phyloP scores from a whole-genome alignment of 2,329 filamentous ascomycete genomes.

The Xylariales sp. region DNA sequence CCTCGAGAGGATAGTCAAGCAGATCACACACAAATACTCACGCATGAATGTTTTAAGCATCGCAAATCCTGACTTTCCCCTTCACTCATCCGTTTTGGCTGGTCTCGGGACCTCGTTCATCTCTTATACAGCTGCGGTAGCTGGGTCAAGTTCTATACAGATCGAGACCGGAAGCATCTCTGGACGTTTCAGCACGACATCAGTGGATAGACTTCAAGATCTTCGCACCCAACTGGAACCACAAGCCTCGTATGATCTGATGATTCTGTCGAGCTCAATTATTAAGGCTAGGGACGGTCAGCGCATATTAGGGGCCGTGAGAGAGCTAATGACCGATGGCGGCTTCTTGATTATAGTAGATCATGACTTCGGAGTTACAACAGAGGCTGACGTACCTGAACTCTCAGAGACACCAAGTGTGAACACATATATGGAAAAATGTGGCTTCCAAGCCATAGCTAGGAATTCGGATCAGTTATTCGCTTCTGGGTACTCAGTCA shows the following conservation, averaged over 20 bases:
- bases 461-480: constrained; percentile 27
- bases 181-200: background rate
- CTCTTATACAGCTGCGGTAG: constrained; percentile 21
- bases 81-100: constrained; percentile 25
- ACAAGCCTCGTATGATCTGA: constrained; percentile 20
- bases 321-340: constrained; percentile 27
- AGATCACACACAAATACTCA: constrained; percentile 34
- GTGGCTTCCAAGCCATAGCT: constrained; percentile 26
- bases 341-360: too few relatives aligned
- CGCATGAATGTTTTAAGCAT: constrained; percentile 34
- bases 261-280: constrained; percentile 29
- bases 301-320: constrained; percentile 19
- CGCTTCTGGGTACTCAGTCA: constrained; percentile 28
- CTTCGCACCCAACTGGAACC: constrained; percentile 9
- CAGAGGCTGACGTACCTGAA: too few relatives aligned
- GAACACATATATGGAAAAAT: too few relatives aligned
- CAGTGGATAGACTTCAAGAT: constrained; percentile 17
- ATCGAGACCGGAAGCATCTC: background rate
- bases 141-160: too few relatives aligned
- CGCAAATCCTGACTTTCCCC: constrained; percentile 21
- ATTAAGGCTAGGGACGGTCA: constrained; percentile 19
- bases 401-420: too few relatives aligned
- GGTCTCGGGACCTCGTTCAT: constrained; percentile 26
- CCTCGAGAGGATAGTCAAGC: constrained; percentile 26
- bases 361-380: too few relatives aligned